These are phyloP conservation scores for Lactarius quietus DNA, from an alignment of 768 basidiomycete species.

Conservation along the genomic window DNA sequence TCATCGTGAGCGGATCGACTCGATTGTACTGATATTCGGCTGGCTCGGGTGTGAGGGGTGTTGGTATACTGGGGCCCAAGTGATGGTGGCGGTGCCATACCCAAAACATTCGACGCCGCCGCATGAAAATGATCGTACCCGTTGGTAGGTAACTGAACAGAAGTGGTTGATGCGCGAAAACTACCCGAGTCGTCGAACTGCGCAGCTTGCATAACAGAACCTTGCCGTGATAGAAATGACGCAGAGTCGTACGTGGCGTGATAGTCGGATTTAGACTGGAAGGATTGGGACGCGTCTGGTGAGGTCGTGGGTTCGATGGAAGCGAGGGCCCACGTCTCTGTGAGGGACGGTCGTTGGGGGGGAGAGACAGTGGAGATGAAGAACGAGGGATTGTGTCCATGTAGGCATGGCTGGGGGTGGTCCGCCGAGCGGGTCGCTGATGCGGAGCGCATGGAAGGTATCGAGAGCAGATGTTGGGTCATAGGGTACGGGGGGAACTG, in stretches of 20 bases:
- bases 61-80: conserved; percentile 18
- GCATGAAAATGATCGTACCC: conserved; percentile 62
- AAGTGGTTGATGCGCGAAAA: not conserved
- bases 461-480: conserved; percentile 48
- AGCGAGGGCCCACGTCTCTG: conserved; percentile 27
- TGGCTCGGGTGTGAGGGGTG: conserved; percentile 20
- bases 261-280: conserved; percentile 8
- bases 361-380: conserved; percentile 54
- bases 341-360: conserved; percentile 29
- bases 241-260: conserved; percentile 10
- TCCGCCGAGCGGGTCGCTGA: conserved; percentile 40
- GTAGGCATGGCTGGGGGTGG: conserved; percentile 29
- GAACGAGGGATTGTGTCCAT: conserved; percentile 51
- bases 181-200: conserved; percentile 7
- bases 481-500: conserved; percentile 28
- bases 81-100: conserved; percentile 64
- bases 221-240: not conserved
- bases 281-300: conserved; percentile 4
- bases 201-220: conserved; percentile 4
- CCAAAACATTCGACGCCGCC: conserved; percentile 78
- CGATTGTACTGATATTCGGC: conserved; percentile 18
- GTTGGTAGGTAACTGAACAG: conserved; percentile 28
- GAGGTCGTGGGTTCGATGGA: conserved; percentile 38
- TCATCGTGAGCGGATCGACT: not conserved
- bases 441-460: conserved; percentile 50